phyloP scores from a whole-genome alignment of 2,329 filamentous ascomycete genomes.

The Ambrosiella xylebori region DNA sequence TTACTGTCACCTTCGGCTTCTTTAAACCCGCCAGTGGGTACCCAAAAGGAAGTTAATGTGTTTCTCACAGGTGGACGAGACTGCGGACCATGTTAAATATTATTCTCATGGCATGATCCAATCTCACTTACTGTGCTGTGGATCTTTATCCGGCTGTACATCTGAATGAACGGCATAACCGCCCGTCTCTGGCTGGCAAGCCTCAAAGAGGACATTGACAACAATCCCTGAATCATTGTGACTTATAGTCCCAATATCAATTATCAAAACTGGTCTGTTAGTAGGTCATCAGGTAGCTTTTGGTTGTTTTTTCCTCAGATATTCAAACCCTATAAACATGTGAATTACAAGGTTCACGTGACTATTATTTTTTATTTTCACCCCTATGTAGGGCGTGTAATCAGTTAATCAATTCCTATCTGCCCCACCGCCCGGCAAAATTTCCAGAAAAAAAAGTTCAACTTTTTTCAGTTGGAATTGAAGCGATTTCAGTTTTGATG shows the following conservation, averaged over 20 bases:
- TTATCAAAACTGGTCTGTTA: not conserved
- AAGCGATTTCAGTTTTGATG: not conserved
- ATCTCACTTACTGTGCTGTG: constrained; percentile 9
- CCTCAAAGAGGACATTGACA: not conserved
- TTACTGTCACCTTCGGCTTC: constrained; percentile 36
- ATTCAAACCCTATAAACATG: not conserved
- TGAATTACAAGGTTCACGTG: constrained; percentile 2
- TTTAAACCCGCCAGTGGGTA: constrained; percentile 54
- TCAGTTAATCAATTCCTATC: constrained; percentile 7
- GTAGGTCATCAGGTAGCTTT: not conserved
- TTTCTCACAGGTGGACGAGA: constrained; percentile 7
- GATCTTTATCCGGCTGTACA: constrained; percentile 3
- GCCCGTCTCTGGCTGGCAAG: not conserved
- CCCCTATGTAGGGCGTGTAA: constrained; percentile 6
- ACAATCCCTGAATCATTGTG: not conserved
- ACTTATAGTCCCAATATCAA: not conserved
- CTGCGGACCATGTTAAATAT: constrained; percentile 5
- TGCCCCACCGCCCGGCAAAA: constrained; percentile 13
- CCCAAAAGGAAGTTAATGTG: constrained; percentile 56
- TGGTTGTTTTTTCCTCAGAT: not conserved
- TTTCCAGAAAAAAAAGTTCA: constrained; percentile 5
- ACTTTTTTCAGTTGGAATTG: not conserved
- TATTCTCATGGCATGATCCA: not conserved
- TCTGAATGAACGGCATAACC: not conserved
- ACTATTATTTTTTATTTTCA: not conserved